Conservation (phyloP, 129 eudicot species). For the Scalesia atractyloides region DNA sequence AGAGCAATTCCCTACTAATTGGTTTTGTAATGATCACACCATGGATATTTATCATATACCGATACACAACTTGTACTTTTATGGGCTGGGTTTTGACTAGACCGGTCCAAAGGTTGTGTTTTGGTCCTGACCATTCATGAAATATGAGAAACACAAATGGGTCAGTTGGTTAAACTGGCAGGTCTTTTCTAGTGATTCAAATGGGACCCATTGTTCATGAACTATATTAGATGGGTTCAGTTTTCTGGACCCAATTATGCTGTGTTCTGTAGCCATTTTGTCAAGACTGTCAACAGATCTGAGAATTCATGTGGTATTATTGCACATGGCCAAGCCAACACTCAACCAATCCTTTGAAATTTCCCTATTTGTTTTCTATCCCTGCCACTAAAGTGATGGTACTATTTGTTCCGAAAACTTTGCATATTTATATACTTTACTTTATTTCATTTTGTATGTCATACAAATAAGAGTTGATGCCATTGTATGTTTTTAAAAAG, state of each 20-base stretch:
- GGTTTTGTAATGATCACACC: too few species aligned
- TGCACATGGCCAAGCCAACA: constrained; percentile 50
- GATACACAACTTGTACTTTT: background rate
- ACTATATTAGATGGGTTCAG: constrained; percentile 30
- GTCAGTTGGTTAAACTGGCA: constrained; percentile 1
- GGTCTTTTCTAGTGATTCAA: constrained; percentile 16
- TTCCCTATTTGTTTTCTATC: constrained; percentile 27
- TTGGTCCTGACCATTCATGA: background rate
- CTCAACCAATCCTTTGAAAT: constrained; percentile 48
- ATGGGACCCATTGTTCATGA: constrained; percentile 30
- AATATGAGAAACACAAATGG: background rate
- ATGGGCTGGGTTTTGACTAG: constrained; percentile 11
- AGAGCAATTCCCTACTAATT: too few species aligned
- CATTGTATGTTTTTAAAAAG: too few species aligned
- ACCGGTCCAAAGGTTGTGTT: background rate
- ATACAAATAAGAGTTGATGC: background rate
- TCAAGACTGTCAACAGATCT: constrained; percentile 29
- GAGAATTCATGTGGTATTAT: constrained; percentile 44
- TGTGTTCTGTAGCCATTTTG: constrained; percentile 31
- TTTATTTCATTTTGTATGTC: background rate
- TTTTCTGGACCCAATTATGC: constrained; percentile 32
- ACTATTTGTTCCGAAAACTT: constrained; percentile 31
- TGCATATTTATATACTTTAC: constrained; percentile 17
- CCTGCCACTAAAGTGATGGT: constrained; percentile 27
- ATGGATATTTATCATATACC: background rate